Conservation (phyloP, 2,329 filamentous ascomycete genomes). For the Penicillium vulpinum region DNA sequence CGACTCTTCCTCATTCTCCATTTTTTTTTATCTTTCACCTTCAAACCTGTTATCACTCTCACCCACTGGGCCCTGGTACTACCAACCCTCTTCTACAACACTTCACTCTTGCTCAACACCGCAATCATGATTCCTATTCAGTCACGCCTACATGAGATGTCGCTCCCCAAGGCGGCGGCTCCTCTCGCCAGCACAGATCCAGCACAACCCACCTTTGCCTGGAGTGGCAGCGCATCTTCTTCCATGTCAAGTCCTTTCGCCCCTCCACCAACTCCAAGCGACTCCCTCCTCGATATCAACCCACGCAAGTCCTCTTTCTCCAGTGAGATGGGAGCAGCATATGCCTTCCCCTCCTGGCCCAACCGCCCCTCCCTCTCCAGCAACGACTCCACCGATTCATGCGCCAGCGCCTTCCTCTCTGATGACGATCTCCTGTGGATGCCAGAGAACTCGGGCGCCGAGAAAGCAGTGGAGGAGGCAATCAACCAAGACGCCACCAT, state of each 20-base stretch:
- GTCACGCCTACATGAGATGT: slow-evolving; percentile 23
- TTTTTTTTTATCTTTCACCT: slow-evolving; percentile 5
- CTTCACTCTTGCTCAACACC: not conserved
- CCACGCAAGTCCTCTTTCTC: slow-evolving; percentile 47
- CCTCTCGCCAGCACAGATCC: slow-evolving; percentile 26
- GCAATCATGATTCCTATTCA: slow-evolving; percentile 26
- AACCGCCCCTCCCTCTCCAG: slow-evolving; percentile 42
- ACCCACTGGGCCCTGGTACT: slow-evolving; percentile 7
- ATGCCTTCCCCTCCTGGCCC: slow-evolving; percentile 48
- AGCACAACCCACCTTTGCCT: slow-evolving; percentile 23
- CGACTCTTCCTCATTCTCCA: not conserved
- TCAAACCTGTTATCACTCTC: not conserved
- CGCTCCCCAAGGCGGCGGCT: slow-evolving; percentile 22
- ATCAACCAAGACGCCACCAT: slow-evolving; percentile 23
- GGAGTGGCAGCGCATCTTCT: slow-evolving; percentile 30
- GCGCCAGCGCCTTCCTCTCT: slow-evolving; percentile 42
- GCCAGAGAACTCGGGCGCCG: slow-evolving; percentile 29
- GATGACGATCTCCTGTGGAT: slow-evolving; percentile 45
- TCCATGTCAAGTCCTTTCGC: slow-evolving; percentile 37
- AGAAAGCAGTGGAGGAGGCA: slow-evolving; percentile 31
- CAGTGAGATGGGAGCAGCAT: slow-evolving; percentile 40
- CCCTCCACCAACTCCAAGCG: slow-evolving; percentile 41
- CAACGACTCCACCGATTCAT: slow-evolving; percentile 32
- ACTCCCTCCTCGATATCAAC: slow-evolving; percentile 42
- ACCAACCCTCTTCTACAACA: not conserved